Evolutionary conservation across 805 yeast genomes (phyloP), one percentile per base, ranked within the genome.

Genomic region (Metschnikowia gelsemii): DNA sequence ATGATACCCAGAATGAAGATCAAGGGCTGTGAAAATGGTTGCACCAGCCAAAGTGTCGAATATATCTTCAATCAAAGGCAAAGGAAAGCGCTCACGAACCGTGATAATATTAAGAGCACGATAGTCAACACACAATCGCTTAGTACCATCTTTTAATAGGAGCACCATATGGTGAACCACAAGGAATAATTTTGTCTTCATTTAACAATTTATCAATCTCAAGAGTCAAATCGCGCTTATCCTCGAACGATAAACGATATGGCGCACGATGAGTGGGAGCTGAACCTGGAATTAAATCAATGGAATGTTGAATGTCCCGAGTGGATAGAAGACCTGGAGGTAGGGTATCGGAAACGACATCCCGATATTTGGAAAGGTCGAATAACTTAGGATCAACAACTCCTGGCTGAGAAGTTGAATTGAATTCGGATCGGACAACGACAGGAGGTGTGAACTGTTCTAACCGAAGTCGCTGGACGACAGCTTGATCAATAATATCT

Each of bases 1-100:
- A 14, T 43, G 47, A 17, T 39, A 43, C 3, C 47, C 47, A 3
- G 42, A 35, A 19, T 25, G 34, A 6, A 43, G 32, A 14, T 43
- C 42, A 5, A 39, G 18, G 12, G 34, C 19, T 7, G 47, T 30
- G 23, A 42, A 42, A 3, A 42, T 18, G 19, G 34, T 35, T 3
- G 47, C 31, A n/a, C 37, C 43, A 1, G 37, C 40, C 19, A 43
- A 14, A 5, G 29, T 20, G 28, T 35, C 35, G 18, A 39, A 43
- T 2, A 43, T 26, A 14, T 43, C 43, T 3, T 38, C 43, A 16
- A 39, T 34, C 3, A 39, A 23, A 4, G 40, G 41, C 14, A 43
- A 30, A 4, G 47, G 41, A 13, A 27, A 43, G 12, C 40, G 32
- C 18, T 38, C 34, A 9, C 36, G 32, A 12, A 43, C 34, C 12